Percentiles rank a stretch among this genome's conserved stretches.
Conservation (phyloP, 495 filamentous ascomycete genomes). For the Aspergillus ellipticus region DNA sequence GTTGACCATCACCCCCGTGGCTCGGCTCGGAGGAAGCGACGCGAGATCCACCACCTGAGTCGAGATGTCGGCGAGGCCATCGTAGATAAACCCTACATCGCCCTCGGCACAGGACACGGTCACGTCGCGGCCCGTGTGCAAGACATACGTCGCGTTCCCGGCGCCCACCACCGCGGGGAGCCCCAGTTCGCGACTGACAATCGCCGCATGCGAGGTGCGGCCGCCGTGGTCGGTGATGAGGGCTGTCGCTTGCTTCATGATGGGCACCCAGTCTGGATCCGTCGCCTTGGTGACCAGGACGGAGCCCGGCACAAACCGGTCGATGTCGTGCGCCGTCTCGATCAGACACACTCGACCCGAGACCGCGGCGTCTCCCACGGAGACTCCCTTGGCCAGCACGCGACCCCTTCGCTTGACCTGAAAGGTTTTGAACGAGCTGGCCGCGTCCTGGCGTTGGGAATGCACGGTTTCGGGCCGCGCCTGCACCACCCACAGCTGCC, state of each 20-base stretch:
- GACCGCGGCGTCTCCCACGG: conserved; percentile 32
- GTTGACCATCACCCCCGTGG: conserved; percentile 28
- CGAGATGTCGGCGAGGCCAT: conserved; percentile 24
- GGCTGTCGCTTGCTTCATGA: conserved; percentile 34
- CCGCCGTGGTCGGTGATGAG: conserved; percentile 38
- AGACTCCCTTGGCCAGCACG: conserved; percentile 21
- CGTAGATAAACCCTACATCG: conserved; percentile 33
- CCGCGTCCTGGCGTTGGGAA: conserved; percentile 21
- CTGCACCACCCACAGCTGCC: conserved; percentile 34
- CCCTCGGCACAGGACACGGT: conserved; percentile 38
- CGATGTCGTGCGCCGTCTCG: conserved; percentile 24
- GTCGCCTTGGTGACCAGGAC: conserved; percentile 30
- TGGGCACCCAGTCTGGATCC: conserved; percentile 37
- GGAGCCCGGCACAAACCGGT: conserved; percentile 27
- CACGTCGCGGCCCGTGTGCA: conserved; percentile 33
- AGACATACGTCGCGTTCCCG: conserved; percentile 26
- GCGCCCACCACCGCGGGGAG: conserved; percentile 33
- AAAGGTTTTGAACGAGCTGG: conserved; percentile 27
- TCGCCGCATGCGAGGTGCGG: conserved; percentile 38
- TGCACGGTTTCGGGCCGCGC: conserved; percentile 37
- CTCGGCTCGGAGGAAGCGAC: conserved; percentile 5
- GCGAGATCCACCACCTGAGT: conserved; percentile 25
- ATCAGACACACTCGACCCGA: conserved; percentile 31
- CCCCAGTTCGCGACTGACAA: conserved; percentile 37
- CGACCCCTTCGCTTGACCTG: conserved; percentile 25